Base-by-base conservation (phyloP, 257 asterid genomes). In the Thymus mandschuricus region DNA sequence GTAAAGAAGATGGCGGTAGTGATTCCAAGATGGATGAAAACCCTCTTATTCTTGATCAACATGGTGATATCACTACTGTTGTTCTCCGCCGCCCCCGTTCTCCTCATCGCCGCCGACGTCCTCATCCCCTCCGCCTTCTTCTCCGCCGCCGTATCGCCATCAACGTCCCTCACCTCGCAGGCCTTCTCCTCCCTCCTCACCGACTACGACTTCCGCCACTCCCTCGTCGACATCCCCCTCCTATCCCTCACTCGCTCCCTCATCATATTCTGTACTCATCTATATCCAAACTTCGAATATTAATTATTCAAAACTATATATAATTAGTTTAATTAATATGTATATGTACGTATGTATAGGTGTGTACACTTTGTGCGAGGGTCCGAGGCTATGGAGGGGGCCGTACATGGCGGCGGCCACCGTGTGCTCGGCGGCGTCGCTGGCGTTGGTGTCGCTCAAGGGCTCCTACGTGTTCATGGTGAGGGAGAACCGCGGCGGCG, bases 361-460 rank as follows among this genome's bases (percentile, higher is more conserved):
- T 64, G 98, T 95, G 29, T 95, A 95, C 59, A 83, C 98, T 51
- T 78, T 92, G 31, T 94, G 97, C 82, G 97, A 94, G 75, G 96
- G 99, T 3, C 97, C 98, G 66, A 62, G 86, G 74, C 88, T 91
- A 45, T 91, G 96, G 45, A 79, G 89, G 54, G 96, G 99, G 51
- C 95, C 97, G 73, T 95, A 95, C 73, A 62, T 95, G 83, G 84
- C 88, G 66, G 82, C 86, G 63, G 88, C 96, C 10, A 84, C 96
- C 30, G 78, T 70, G 61, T 95, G 95, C 83, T 86, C 99, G 55
- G 87, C 80, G 33, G 85, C 94, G 63, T 92, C 98, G 34, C 62
- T 92, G 86, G 85, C 82, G 76, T 89, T 89, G 68, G 96, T 95
- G 28, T 86, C 98, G 66, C 15, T 89, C 60, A 95, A 95, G 76